Conservation (phyloP, 305 asterid species). For the Fraxinus angustifolia region DNA sequence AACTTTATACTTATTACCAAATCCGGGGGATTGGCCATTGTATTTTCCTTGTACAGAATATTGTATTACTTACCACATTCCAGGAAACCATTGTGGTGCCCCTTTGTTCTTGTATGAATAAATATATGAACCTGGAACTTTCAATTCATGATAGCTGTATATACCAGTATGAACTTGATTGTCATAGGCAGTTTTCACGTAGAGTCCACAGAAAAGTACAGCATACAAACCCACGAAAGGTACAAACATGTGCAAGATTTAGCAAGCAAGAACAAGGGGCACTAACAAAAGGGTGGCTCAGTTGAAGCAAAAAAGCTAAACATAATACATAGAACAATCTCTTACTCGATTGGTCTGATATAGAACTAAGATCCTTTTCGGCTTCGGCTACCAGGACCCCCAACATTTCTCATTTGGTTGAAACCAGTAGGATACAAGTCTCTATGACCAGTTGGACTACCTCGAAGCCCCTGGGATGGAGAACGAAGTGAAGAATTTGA, state of each 20-base stretch:
- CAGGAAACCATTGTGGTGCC: not conserved
- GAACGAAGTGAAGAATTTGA: conserved; percentile 56
- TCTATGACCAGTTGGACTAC: conserved; percentile 45
- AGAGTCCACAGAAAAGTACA: conserved; percentile 7
- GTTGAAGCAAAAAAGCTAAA: conserved; percentile 3
- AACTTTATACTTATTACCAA: not conserved
- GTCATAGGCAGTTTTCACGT: conserved; percentile 19
- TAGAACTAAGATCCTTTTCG: conserved; percentile 37
- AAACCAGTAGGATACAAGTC: conserved; percentile 57
- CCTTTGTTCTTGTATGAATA: not conserved
- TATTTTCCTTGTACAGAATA: not conserved
- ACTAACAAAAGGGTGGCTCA: conserved; percentile 13
- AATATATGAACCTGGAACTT: not conserved
- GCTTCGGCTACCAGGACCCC: conserved; percentile 46
- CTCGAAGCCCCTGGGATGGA: conserved; percentile 48
- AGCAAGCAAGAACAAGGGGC: conserved; percentile 1
- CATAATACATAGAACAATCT: conserved; percentile 14
- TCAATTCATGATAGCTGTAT: not conserved
- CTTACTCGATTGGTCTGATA: conserved; percentile 14
- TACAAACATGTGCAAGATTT: conserved; percentile 32
- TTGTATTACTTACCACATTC: not conserved
- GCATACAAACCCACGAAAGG: conserved; percentile 11
- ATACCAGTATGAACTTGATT: conserved; percentile 8
- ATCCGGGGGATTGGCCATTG: not conserved
- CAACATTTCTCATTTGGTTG: conserved; percentile 30